Conservation (phyloP, 2,329 filamentous ascomycete species). For the Rosellinia necatrix region DNA sequence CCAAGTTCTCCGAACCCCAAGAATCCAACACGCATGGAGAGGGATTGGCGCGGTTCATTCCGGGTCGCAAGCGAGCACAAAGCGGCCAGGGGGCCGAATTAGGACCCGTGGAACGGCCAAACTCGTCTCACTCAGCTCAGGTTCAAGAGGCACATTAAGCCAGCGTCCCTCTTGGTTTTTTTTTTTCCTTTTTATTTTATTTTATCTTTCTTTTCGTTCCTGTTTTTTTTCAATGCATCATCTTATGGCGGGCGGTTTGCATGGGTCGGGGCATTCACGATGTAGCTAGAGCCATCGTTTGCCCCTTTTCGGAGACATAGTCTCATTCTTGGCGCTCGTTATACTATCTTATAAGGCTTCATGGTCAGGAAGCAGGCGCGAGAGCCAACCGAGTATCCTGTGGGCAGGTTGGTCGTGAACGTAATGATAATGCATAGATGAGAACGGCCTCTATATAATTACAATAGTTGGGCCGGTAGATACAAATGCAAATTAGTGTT, state of each 20-base stretch:
- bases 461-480: conserved; percentile 20
- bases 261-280: conserved; percentile 31
- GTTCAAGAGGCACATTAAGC: conserved; percentile 37
- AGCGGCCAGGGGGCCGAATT: conserved; percentile 42
- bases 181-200: conserved; percentile 9
- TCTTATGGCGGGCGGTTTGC: conserved; percentile 32
- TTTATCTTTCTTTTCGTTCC: not conserved
- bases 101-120: conserved; percentile 39
- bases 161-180: not conserved
- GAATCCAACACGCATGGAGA: conserved; percentile 34
- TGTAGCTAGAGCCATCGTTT: conserved; percentile 35
- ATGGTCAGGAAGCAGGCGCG: conserved; percentile 1
- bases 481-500: conserved; percentile 17
- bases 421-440: conserved; percentile 32
- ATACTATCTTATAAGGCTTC: conserved; percentile 6
- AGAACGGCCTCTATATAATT: conserved; percentile 14
- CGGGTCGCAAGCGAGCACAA: conserved; percentile 42
- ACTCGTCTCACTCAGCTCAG: conserved; percentile 36
- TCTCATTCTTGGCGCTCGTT: conserved; percentile 25
- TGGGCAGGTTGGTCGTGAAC: conserved; percentile 6
- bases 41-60: conserved; percentile 42
- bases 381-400: conserved; percentile 11
- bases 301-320: conserved; percentile 26
- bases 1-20: conserved; percentile 71
- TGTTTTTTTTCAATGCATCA: conserved; percentile 29